Base-by-base conservation (phyloP, 371 early-diverging fungal species). In the Haplosporangium sp. region DNA sequence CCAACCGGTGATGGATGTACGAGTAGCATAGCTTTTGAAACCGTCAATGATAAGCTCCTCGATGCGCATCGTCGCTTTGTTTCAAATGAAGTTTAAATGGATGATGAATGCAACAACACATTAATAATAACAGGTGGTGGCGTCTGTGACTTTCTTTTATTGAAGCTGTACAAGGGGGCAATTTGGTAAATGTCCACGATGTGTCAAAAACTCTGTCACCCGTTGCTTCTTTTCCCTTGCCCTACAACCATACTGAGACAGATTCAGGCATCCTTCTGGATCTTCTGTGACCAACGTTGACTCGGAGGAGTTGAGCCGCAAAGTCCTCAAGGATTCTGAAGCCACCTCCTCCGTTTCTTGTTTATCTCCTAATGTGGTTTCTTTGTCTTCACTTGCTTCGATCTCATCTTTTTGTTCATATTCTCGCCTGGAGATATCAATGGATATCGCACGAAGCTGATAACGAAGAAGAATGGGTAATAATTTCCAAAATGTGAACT, bases 41-140 rank as follows among this genome's bases (percentile, higher is more conserved):
- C 99, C 99, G 71, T 99, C 99, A 72, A 99, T 90, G 64, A 98
- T 93, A 19, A 99, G 85, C 75, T 98, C 98, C 84, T 98, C 97
- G 58, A 99, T 91, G 77, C 92, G 90, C 97, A 98, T 98, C 57
- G 55, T 38, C 34, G 55, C 34, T 27, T 7, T 10, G 17, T 55
- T 37, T 37, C 27, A 39, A 59, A 59, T 19, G 45, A 45, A 45
- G 15, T 45, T 27, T 27, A 27, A 27, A 27, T 27, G 27, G 27
- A 27, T 27, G 27, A 27, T 27, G 27, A 27, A 27, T 27, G 27
- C 27, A 27, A 27, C 27, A 27, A 27, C 27, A 27, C 27, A 27
- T 27, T 27, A 27, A 27, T 27, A 27, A 27, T 27, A 27, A 27
- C 27, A 27, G 27, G 27, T 27, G 27, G 27, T 27, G 27, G 27